These are phyloP conservation scores for Penicillium mononematosum DNA, from an alignment of 495 filamentous ascomycete genomes.

Conservation along the genomic window DNA sequence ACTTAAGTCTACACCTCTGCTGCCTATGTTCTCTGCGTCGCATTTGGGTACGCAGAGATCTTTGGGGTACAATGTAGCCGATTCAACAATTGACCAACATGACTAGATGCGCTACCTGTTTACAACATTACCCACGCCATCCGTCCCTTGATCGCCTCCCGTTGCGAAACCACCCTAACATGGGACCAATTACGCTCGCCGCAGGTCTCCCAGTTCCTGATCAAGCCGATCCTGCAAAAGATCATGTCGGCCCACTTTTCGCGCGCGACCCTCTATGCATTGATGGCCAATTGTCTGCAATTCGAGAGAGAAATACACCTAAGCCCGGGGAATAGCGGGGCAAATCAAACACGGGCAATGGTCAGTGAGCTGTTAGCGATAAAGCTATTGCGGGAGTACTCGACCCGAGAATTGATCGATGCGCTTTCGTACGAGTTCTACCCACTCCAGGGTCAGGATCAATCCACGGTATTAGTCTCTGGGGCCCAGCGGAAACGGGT, in stretches of 20 bases:
- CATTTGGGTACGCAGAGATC: conserved; percentile 61
- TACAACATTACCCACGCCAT: conserved; percentile 89
- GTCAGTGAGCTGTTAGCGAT: conserved; percentile 91
- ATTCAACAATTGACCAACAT: conserved; percentile 14
- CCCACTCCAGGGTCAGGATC: conserved; percentile 76
- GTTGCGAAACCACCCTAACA: conserved; percentile 87
- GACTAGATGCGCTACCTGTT: conserved; percentile 71
- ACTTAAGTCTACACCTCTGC: conserved; percentile 57
- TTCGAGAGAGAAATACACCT: conserved; percentile 82
- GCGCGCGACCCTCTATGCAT: conserved; percentile 78
- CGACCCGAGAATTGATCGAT: conserved; percentile 82
- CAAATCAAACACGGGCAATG: conserved; percentile 76
- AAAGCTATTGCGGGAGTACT: conserved; percentile 84
- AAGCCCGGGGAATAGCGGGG: conserved; percentile 78
- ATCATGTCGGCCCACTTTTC: conserved; percentile 77
- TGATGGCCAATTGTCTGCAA: conserved; percentile 91
- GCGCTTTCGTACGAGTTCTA: conserved; percentile 92
- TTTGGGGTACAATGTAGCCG: neutral
- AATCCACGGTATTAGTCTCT: conserved; percentile 36
- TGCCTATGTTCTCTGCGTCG: conserved; percentile 80
- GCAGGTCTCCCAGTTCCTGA: conserved; percentile 90
- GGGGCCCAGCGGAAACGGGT: conserved; percentile 37
- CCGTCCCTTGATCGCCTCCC: conserved; percentile 72
- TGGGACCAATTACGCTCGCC: conserved; percentile 95
- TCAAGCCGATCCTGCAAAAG: conserved; percentile 87